Base-by-base conservation (phyloP, 1,284 basidiomycete genomes). In the Moesziomyces sp. region DNA sequence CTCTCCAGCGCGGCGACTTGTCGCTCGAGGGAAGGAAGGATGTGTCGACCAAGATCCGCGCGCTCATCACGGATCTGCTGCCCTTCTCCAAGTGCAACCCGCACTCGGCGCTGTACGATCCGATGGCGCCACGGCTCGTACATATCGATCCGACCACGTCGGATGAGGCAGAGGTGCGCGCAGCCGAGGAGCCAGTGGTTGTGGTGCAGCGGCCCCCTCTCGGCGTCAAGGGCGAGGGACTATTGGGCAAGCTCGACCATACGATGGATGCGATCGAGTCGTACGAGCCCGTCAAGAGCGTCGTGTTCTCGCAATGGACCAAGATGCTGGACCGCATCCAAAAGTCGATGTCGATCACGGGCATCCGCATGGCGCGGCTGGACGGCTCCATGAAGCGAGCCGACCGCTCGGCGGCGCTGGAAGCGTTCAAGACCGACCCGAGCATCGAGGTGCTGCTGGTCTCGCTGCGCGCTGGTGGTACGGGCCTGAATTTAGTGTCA, bases 401-500 rank as follows among this genome's bases (percentile, higher is more conserved):
- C 10, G 67, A 78, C 38, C 74, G 82, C 5, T 63, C 72, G 14
- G 66, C 63, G 9, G 71, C 80, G 1, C 45, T 83, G 24, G 71
- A 78, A 7, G 33, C 53, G 5, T 84, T 84, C 74, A 70, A 74
- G 28, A 56, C 46, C 18, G 76, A 84, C 33, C 67, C 76, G 3
- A 46, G 60, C 49, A 55, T 79, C 43, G 82, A 84, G 48, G 79
- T 84, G 24, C 59, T 84, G 14, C 77, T 84, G 7, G 72, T 84
- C 35, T 77, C 73, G 7, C 54, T 84, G 35, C 65, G 80, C 9
- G 85, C 80, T 87, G 85, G 58, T 54, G 54, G 53, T 13, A 66
- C 76, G 66, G 58, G 94, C 24, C 86, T 98, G 63, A 98, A 97
- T 84, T 88, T 97, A 13, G 78, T 81, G 44, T 60, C 66, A 5